phyloP scores from a whole-genome alignment of 2,329 filamentous ascomycete species.

The Hymenoscyphus repandus region DNA sequence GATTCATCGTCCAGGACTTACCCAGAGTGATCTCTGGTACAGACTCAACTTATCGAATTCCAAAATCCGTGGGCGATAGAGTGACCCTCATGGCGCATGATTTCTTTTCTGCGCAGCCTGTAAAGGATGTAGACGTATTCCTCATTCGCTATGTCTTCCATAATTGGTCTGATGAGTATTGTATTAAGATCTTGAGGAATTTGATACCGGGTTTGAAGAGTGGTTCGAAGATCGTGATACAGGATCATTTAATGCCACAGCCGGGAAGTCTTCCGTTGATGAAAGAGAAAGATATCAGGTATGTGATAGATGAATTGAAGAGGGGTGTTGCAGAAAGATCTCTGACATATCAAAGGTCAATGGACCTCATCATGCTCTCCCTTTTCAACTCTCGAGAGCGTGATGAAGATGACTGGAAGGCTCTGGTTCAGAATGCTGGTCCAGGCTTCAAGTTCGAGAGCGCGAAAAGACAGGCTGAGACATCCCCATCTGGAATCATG shows the following conservation, averaged over 20 bases:
- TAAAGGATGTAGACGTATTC: constrained; percentile 38
- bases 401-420: constrained; percentile 39
- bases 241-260: constrained; percentile 12
- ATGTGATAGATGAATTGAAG: neutral
- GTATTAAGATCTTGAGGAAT: constrained; percentile 32
- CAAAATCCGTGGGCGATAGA: constrained; percentile 14
- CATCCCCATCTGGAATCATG: constrained; percentile 2
- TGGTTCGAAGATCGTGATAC: constrained; percentile 35
- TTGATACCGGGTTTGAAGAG: constrained; percentile 38
- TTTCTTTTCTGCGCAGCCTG: constrained; percentile 39
- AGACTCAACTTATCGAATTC: constrained; percentile 4
- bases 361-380: constrained; percentile 46
- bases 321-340: neutral
- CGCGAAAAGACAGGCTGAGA: constrained; percentile 52
- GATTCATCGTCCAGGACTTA: constrained; percentile 23
- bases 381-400: constrained; percentile 46
- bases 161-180: constrained; percentile 41
- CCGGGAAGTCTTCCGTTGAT: constrained; percentile 4
- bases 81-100: constrained; percentile 35
- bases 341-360: constrained; percentile 4
- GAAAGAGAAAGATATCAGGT: constrained; percentile 9
- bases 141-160: constrained; percentile 43
- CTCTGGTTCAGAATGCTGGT: constrained; percentile 41
- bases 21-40: constrained; percentile 25
- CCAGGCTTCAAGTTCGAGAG: constrained; percentile 45